A percentile compares a stretch with the other conserved stretches of the same genome.
Conservation (phyloP, 176 grass and related monocot species). For the Eleusine indica region DNA sequence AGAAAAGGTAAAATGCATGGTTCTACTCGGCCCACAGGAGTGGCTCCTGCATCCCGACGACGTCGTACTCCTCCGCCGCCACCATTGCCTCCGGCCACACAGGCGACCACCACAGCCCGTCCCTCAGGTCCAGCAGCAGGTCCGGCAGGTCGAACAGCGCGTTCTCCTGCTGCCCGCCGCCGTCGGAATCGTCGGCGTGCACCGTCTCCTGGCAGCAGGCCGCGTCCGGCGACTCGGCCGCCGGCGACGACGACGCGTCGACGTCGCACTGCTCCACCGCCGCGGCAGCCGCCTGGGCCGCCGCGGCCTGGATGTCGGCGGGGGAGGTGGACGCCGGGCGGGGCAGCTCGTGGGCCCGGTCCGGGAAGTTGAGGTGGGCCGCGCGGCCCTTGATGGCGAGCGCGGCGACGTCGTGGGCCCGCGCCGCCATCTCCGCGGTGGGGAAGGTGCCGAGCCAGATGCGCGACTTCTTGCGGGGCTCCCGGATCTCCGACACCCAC, state of each 20-base stretch:
- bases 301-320: conserved; percentile 58
- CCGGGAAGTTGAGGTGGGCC: conserved; percentile 91
- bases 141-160: conserved; percentile 61
- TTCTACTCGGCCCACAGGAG: conserved; percentile 58
- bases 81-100: conserved; percentile 37
- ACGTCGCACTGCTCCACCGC: conserved; percentile 27
- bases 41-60: conserved; percentile 37
- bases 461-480: conserved; percentile 90
- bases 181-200: neutral
- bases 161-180: conserved; percentile 2
- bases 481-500: conserved; percentile 96
- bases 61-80: conserved; percentile 54
- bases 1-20: neutral
- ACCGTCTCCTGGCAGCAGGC: conserved; percentile 8
- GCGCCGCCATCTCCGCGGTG: conserved; percentile 84
- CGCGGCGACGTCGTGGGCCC: conserved; percentile 91
- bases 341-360: conserved; percentile 52
- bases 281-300: conserved; percentile 34
- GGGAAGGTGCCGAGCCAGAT: conserved; percentile 98
- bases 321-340: conserved; percentile 55
- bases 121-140: conserved; percentile 60
- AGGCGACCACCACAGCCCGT: conserved; percentile 52
- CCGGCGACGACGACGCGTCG: neutral
- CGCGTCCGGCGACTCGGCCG: neutral
- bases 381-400: conserved; percentile 78